Evolutionary conservation across 306 rosid genomes (phyloP).

Genomic region (Ormosia emarginata): DNA sequence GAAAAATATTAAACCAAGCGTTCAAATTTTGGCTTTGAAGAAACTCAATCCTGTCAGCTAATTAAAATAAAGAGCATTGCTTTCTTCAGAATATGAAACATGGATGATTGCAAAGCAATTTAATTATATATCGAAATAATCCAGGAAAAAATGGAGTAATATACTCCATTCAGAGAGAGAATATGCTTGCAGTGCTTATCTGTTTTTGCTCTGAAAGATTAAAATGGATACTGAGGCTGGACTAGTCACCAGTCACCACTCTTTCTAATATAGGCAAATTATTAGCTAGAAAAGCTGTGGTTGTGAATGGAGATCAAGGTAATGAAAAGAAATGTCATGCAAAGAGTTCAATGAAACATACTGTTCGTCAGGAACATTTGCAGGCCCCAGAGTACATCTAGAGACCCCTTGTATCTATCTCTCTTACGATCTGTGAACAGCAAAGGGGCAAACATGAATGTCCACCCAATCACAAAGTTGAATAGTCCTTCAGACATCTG

Average conservation of each 20-base stretch:
- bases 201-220: background rate
- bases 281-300: background rate
- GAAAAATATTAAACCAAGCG: background rate
- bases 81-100: background rate
- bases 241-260: background rate
- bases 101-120: background rate
- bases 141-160: background rate
- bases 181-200: background rate
- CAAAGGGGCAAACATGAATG: constrained; percentile 88
- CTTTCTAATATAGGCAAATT: background rate
- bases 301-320: background rate
- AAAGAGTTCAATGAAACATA: constrained; percentile 37
- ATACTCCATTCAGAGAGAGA: background rate
- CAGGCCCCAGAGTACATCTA: constrained; percentile 72
- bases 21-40: background rate
- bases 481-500: constrained; percentile 90
- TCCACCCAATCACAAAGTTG: constrained; percentile 95
- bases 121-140: background rate
- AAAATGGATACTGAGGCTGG: background rate
- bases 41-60: background rate
- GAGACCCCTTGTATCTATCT: constrained; percentile 67
- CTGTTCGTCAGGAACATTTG: constrained; percentile 98
- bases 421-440: constrained; percentile 67
- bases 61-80: background rate
- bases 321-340: constrained; percentile 1